A percentile compares a stretch with the other conserved stretches of the same genome.
These are phyloP conservation scores for Escallonia herrerae DNA, from an alignment of 129 eudicot genomes.

Conservation along the genomic window DNA sequence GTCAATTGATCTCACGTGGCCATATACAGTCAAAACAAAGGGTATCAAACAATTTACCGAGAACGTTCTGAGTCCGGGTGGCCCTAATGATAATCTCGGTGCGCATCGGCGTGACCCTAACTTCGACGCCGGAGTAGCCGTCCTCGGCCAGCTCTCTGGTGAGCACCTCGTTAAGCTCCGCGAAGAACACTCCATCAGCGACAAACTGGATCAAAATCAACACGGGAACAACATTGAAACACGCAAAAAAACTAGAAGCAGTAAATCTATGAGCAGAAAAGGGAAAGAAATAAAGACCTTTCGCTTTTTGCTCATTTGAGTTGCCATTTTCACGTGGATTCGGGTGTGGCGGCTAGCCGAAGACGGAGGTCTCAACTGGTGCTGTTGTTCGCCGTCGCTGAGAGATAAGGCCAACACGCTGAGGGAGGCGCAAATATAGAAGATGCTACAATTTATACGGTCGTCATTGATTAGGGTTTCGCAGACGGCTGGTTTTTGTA, in stretches of 20 bases:
- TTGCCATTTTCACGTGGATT: constrained; percentile 14
- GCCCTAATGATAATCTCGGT: constrained; percentile 82
- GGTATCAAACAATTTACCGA: constrained; percentile 28
- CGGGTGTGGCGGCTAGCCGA: no score
- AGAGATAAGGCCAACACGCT: no score
- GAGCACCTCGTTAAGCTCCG: constrained; percentile 65
- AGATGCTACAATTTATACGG: no score
- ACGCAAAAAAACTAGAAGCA: neutral
- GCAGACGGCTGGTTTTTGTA: no score
- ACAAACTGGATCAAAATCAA: constrained; percentile 36
- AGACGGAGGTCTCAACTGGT: no score
- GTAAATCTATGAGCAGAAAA: neutral
- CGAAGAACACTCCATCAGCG: constrained; percentile 73
- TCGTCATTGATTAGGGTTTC: no score
- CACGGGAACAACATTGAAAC: neutral
- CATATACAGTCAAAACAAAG: no score
- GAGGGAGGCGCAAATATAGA: no score
- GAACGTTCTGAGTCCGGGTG: constrained; percentile 82
- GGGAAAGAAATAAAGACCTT: constrained; percentile 14
- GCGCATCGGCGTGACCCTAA: constrained; percentile 87
- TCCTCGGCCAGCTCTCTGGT: constrained; percentile 82
- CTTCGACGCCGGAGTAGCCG: constrained; percentile 92
- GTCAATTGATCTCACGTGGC: no score
- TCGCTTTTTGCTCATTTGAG: constrained; percentile 39
- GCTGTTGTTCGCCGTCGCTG: no score